Evolutionary conservation across 345 rosid genomes (phyloP), one percentile per base, ranked within the genome.

Genomic region (Dipteronia sinensis): DNA sequence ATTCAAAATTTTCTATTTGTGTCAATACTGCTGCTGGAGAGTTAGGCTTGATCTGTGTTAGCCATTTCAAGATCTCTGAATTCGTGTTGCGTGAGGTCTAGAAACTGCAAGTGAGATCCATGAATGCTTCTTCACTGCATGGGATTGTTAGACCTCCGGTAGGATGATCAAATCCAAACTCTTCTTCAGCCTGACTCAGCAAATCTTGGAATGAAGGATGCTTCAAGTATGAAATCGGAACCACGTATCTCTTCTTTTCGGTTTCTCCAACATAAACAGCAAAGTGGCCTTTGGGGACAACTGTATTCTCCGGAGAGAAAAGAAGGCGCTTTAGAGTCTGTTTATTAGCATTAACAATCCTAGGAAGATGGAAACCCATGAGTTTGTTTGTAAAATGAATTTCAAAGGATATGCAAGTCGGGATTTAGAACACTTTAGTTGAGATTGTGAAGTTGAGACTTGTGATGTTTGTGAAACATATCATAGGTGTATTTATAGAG

Each of bases 201-300:
- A 85, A 29, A 34, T 58, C 73, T 51, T 83, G 87, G 74, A 89
- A 88, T 20, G 87, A 79, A 80, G 83, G 86, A 12, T 81, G 72
- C 62, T 81, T 82, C 65, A 81, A 66, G 69, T 83, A 86, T 0
- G 81, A 82, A 2, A 89, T 16, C 1, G 87, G 88, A 80, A 86
- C 76, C 42, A 82, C 66, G 69, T 78, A 83, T 77, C 86, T 80
- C 80, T 82, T 84, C 77, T 73, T 85, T 34, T 79, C 44, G 0
- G 67, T 80, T 66, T 82, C 83, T 70, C 90, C 88, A 66, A 80
- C 80, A 68, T 83, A 83, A 27, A 89, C 85, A 5, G 85, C 86
- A 23, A 86, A 20, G 81, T 71, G 84, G 0, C 88, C 88, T 76
- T 87, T 86, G 7, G 89, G 90, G 7, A 85, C 89, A 31, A 23